Evolutionary conservation across 2,329 filamentous ascomycete genomes (phyloP).

Genomic region (Penicillium sp.): DNA sequence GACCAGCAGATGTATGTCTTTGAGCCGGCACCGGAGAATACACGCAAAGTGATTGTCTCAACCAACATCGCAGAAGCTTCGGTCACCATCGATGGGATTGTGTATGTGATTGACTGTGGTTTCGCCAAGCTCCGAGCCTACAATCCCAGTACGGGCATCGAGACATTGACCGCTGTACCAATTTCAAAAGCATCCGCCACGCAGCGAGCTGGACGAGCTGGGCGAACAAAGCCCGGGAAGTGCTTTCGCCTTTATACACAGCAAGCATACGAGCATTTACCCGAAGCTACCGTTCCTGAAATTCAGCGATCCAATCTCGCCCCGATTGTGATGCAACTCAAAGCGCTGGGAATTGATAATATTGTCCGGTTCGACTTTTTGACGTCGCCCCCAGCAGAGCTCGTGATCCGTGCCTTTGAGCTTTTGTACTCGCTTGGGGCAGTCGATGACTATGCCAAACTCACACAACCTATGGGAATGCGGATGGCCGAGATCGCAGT

Average conservation of each 20-base stretch:
- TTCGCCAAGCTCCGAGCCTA: conserved; percentile 87
- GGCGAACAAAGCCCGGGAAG: conserved; percentile 82
- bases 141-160: conserved; percentile 77
- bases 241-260: conserved; percentile 92
- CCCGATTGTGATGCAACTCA: conserved; percentile 80
- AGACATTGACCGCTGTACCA: conserved; percentile 73
- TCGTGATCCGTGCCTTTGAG: conserved; percentile 80
- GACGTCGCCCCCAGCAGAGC: conserved; percentile 74
- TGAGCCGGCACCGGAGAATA: conserved; percentile 72
- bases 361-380: conserved; percentile 85
- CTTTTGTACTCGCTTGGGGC: conserved; percentile 81
- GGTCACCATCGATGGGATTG: conserved; percentile 86
- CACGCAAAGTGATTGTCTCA: conserved; percentile 82
- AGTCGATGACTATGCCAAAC: conserved; percentile 80
- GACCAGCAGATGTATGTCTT: conserved; percentile 96
- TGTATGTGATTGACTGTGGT: conserved; percentile 83
- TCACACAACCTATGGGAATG: conserved; percentile 79
- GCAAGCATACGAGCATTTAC: conserved; percentile 58
- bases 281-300: conserved; percentile 73
- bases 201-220: conserved; percentile 83
- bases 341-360: conserved; percentile 92
- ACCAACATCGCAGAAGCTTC: conserved; percentile 97
- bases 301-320: conserved; percentile 89
- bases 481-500: conserved; percentile 91
- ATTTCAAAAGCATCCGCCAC: conserved; percentile 89